A percentile compares a stretch with the other conserved stretches of the same genome.
Conservation (phyloP, 2,329 filamentous ascomycete species). For the Rosellinia necatrix region DNA sequence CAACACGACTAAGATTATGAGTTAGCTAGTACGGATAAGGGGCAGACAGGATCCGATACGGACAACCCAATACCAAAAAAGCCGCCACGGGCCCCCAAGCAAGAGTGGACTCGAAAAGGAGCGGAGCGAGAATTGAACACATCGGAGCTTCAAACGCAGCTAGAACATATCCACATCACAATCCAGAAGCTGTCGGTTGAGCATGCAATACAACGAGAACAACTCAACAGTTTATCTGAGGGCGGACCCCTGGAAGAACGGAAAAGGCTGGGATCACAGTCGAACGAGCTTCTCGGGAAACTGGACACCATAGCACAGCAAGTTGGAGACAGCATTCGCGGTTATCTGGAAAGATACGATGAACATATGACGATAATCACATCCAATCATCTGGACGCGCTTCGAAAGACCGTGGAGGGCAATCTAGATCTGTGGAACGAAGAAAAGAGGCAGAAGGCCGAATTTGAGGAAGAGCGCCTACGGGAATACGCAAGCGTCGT, state of each 20-base stretch:
- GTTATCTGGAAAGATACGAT: conserved; percentile 10
- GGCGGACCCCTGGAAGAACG: background rate
- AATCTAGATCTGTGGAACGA: conserved; percentile 10
- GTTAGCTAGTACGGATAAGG: background rate
- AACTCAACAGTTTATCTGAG: background rate
- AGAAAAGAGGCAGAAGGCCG: conserved; percentile 11
- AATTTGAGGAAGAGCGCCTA: conserved; percentile 1
- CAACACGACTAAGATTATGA: background rate
- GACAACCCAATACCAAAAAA: background rate
- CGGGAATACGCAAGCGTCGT: background rate
- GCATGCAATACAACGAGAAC: background rate
- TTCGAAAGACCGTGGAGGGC: conserved; percentile 1
- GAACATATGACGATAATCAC: background rate
- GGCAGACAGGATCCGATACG: background rate
- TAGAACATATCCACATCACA: conserved; percentile 10
- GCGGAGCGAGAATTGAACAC: background rate
- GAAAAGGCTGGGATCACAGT: background rate
- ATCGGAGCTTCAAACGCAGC: conserved; percentile 8
- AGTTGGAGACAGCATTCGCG: background rate
- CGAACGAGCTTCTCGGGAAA: conserved; percentile 1
- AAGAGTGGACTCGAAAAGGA: background rate
- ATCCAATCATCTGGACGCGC: background rate
- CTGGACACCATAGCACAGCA: background rate
- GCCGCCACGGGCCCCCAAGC: background rate
- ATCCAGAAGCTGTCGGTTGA: background rate